Conservation (phyloP, 768 basidiomycete species). For the Mycena olivaceomarginata region DNA sequence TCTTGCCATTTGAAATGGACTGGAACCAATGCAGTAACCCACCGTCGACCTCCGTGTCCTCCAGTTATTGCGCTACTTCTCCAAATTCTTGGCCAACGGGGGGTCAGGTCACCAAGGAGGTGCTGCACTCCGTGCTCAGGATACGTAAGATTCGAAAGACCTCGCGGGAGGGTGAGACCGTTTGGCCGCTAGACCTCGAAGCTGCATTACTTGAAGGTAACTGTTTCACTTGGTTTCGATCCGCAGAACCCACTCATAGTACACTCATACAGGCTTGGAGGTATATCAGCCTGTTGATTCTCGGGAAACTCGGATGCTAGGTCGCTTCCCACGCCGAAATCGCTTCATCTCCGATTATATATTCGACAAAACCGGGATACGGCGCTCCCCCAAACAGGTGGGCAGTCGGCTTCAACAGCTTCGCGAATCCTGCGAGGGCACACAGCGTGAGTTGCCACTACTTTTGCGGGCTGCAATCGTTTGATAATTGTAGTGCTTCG, state of each 20-base stretch:
- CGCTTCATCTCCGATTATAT: conserved; percentile 89
- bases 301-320: conserved; percentile 81
- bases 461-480: background rate
- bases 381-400: conserved; percentile 85
- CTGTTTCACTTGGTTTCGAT: background rate
- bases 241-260: conserved; percentile 41
- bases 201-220: conserved; percentile 85
- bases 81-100: too few species aligned
- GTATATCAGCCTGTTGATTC: conserved; percentile 84
- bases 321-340: conserved; percentile 87
- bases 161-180: conserved; percentile 80
- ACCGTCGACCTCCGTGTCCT: too few species aligned
- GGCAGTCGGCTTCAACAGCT: conserved; percentile 88
- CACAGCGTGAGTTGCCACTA: conserved; percentile 70
- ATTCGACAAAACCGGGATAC: conserved; percentile 78
- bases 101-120: background rate
- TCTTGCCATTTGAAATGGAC: too few species aligned
- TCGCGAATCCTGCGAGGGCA: conserved; percentile 82
- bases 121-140: conserved; percentile 75
- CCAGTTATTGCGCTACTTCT: too few species aligned
- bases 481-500: conserved; percentile 16
- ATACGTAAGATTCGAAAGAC: conserved; percentile 87
- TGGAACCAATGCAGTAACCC: too few species aligned
- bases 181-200: conserved; percentile 90
- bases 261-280: conserved; percentile 68